These are phyloP conservation scores for Piloderma croceum DNA, from an alignment of 768 basidiomycete species.

Conservation along the genomic window DNA sequence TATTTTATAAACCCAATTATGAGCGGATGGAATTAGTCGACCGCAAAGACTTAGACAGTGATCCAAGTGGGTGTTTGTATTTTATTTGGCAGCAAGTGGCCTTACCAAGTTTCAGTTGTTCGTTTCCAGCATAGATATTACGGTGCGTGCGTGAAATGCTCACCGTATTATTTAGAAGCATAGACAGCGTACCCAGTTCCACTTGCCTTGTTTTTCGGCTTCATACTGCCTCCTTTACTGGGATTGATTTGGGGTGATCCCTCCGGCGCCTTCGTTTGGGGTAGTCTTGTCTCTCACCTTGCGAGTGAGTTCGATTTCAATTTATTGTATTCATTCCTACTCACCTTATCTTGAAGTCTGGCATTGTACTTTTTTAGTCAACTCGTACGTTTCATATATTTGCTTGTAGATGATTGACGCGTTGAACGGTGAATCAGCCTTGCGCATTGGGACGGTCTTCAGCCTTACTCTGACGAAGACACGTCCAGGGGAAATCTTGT, in stretches of 20 bases:
- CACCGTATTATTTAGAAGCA: neutral
- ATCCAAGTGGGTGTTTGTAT: conserved; percentile 51
- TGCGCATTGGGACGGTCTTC: conserved; percentile 78
- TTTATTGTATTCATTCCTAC: neutral
- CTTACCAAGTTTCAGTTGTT: conserved; percentile 46
- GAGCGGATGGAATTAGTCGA: conserved; percentile 58
- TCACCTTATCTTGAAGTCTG: conserved; percentile 42
- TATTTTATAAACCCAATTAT: conserved; percentile 72
- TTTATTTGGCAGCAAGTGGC: neutral
- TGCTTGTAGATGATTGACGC: neutral
- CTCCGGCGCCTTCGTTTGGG: conserved; percentile 67
- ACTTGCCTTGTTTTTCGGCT: conserved; percentile 54
- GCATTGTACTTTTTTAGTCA: conserved; percentile 69
- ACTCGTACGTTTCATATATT: conserved; percentile 45
- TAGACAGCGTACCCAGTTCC: conserved; percentile 36
- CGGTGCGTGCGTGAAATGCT: conserved; percentile 27
- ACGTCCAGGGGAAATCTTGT: conserved; percentile 73
- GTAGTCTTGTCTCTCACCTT: conserved; percentile 57
- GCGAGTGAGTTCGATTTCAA: conserved; percentile 38
- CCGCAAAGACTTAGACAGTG: conserved; percentile 58
- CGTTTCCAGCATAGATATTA: conserved; percentile 68
- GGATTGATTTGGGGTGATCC: conserved; percentile 59
- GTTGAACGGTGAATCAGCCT: conserved; percentile 33
- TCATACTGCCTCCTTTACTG: conserved; percentile 50
- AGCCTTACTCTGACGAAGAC: conserved; percentile 77